Evolutionary conservation across 2,329 filamentous ascomycete genomes (phyloP).

Genomic region (Pseudogymnoascus sp.): DNA sequence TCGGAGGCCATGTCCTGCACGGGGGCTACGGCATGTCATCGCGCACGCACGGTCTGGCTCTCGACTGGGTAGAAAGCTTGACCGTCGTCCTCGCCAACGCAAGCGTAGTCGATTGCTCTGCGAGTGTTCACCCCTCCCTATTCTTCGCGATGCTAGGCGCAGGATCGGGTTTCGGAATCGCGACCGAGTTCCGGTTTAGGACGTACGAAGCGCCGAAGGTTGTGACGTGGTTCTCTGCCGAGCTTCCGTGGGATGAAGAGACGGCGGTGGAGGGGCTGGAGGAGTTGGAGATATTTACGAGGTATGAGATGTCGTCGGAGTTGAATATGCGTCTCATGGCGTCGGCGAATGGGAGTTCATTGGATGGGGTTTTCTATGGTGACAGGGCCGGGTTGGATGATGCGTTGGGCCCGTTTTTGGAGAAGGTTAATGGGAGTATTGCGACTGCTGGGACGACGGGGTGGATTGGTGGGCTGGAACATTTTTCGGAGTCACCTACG

Average conservation of each 20-base stretch:
- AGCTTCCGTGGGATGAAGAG: slow-evolving; percentile 13
- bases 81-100: slow-evolving; percentile 37
- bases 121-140: slow-evolving; percentile 22
- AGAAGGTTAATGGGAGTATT: not conserved
- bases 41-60: slow-evolving; percentile 41
- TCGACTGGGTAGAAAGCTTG: slow-evolving; percentile 42
- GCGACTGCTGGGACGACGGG: not conserved
- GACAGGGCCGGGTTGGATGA: not conserved
- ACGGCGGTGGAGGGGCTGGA: not conserved
- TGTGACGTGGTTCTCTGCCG: slow-evolving; percentile 20
- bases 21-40: slow-evolving; percentile 38
- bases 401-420: not conserved
- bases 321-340: not conserved
- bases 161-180: slow-evolving; percentile 30
- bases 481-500: not conserved
- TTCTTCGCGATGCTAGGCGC: slow-evolving; percentile 30
- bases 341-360: not conserved
- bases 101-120: slow-evolving; percentile 21
- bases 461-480: not conserved
- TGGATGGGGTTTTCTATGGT: not conserved
- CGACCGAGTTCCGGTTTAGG: slow-evolving; percentile 25
- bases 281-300: not conserved
- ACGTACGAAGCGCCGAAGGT: slow-evolving; percentile 29
- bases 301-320: not conserved
- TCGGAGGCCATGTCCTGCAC: slow-evolving; percentile 39